phyloP scores from a whole-genome alignment of 192 early-diverging fungal species.

The Backusella luteola region DNA sequence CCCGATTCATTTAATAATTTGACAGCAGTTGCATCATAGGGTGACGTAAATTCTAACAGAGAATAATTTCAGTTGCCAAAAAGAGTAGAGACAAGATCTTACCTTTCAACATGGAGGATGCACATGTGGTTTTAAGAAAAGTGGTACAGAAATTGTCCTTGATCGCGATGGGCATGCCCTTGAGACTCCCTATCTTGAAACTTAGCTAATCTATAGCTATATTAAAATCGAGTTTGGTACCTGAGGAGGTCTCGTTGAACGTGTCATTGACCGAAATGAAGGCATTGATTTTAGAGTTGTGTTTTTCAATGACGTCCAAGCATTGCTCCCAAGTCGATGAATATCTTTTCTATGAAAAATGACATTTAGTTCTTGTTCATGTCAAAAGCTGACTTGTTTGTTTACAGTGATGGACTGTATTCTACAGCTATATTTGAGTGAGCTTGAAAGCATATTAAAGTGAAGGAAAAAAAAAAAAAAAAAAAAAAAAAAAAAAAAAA shows the following conservation, averaged over 20 bases:
- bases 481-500: not conserved
- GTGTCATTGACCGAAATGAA: slow-evolving; percentile 37
- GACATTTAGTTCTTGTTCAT: not conserved
- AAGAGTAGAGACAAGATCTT: not conserved
- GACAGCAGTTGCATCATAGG: slow-evolving; percentile 76
- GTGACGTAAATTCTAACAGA: slow-evolving; percentile 57
- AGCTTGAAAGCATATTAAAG: not conserved
- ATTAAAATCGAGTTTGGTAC: not conserved
- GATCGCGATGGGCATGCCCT: slow-evolving; percentile 67
- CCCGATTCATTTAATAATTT: slow-evolving; percentile 58
- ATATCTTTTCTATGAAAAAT: not conserved
- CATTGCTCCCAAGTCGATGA: slow-evolving; percentile 5
- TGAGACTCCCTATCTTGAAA: slow-evolving; percentile 37
- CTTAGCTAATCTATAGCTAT: not conserved
- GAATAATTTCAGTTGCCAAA: no score
- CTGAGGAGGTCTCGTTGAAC: not conserved
- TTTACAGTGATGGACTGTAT: not conserved
- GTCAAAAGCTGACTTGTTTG: no score
- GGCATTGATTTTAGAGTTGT: slow-evolving; percentile 43
- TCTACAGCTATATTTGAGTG: not conserved
- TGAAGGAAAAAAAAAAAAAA: not conserved
- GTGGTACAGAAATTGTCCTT: slow-evolving; percentile 82
- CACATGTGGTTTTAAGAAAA: slow-evolving; percentile 68
- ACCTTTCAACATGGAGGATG: slow-evolving; percentile 65
- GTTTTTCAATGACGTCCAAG: slow-evolving; percentile 31